Conservation (phyloP, 2,329 filamentous ascomycete species). For the Endocalyx cinctus region DNA sequence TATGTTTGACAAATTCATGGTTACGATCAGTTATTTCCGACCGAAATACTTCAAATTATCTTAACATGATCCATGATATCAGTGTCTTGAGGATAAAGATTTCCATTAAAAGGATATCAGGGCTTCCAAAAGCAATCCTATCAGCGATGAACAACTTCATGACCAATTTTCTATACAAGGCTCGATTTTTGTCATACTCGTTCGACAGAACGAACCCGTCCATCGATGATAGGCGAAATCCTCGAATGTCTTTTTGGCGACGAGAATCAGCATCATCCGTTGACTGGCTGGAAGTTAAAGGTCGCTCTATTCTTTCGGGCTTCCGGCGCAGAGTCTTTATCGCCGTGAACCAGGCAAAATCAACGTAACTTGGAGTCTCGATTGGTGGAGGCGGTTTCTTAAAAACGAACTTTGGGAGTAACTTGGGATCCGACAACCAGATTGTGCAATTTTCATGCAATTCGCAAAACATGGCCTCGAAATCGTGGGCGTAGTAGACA, state of each 20-base stretch:
- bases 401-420: constrained; percentile 43
- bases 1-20: too few species aligned
- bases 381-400: constrained; percentile 34
- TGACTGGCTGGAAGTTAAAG: constrained; percentile 33
- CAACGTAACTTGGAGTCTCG: constrained; percentile 27
- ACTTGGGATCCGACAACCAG: constrained; percentile 49
- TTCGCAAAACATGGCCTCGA: constrained; percentile 59
- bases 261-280: constrained; percentile 6
- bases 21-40: too few species aligned
- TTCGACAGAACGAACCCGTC: constrained; percentile 42
- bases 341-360: constrained; percentile 37
- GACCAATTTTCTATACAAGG: constrained; percentile 33
- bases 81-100: constrained; percentile 28
- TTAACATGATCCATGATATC: constrained; percentile 29
- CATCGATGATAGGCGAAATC: constrained; percentile 46
- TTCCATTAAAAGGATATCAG: constrained; percentile 28
- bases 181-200: constrained; percentile 22
- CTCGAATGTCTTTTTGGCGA: constrained; percentile 36
- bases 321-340: constrained; percentile 40
- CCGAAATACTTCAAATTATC: too few species aligned
- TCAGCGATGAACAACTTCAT: constrained; percentile 42
- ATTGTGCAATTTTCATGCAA: constrained; percentile 55
- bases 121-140: constrained; percentile 32
- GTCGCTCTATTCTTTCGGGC: constrained; percentile 36
- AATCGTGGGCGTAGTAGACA: constrained; percentile 56